Evolutionary conservation across 2,329 filamentous ascomycete species (phyloP).

Genomic region (Aspergillus niger): DNA sequence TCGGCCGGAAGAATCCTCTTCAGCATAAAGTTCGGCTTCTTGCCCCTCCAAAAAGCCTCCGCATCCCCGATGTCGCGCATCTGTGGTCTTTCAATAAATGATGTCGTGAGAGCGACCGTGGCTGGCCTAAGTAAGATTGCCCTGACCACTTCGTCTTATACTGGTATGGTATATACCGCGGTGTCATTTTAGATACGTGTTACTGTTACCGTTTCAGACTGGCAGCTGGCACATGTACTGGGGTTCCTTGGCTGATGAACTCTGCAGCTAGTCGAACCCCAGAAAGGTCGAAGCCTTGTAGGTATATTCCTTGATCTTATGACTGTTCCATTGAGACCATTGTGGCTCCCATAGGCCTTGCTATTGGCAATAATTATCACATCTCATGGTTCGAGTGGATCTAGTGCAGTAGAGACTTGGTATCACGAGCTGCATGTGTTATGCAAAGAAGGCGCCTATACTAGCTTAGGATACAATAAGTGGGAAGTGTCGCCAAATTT

Average conservation of each 20-base stretch:
- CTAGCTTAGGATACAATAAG: no score
- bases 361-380: not conserved
- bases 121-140: not conserved
- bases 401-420: not conserved
- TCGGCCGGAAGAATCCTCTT: conserved; percentile 2
- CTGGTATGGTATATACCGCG: not conserved
- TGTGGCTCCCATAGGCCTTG: not conserved
- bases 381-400: not conserved
- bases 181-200: not conserved
- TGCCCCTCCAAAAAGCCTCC: not conserved
- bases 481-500: no score
- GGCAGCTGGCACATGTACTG: not conserved
- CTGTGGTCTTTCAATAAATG: not conserved
- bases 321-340: not conserved
- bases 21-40: not conserved
- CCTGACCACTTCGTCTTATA: not conserved
- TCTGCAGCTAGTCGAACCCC: conserved; percentile 1
- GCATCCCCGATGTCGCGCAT: not conserved
- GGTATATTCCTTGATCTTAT: conserved; percentile 1
- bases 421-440: not conserved
- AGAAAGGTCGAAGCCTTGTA: not conserved
- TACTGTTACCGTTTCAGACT: not conserved
- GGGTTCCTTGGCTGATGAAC: not conserved
- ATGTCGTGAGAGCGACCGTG: not conserved
- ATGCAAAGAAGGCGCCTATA: not conserved